Percentiles rank a stretch among this genome's conserved stretches.
Evolutionary conservation across 768 basidiomycete genomes (phyloP).

Genomic region (Lactarius quietus): DNA sequence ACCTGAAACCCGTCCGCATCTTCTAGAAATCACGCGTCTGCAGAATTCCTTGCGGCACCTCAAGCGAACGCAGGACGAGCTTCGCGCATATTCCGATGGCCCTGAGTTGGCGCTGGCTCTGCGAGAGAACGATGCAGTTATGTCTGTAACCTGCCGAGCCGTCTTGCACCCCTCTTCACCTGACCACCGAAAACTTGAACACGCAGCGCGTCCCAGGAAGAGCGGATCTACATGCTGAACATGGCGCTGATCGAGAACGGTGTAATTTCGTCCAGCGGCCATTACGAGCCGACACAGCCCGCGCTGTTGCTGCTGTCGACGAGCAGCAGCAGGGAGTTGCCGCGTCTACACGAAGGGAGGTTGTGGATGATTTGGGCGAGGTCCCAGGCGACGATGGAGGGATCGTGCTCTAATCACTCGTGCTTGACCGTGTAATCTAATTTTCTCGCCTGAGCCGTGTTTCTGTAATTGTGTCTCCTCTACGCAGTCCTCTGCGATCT

Average conservation of each 20-base stretch:
- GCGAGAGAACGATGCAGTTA: constrained; percentile 68
- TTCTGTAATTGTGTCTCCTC: neutral
- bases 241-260: constrained; percentile 64
- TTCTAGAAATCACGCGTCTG: constrained; percentile 69
- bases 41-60: constrained; percentile 67
- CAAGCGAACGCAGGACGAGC: constrained; percentile 54
- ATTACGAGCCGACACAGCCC: constrained; percentile 39
- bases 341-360: neutral
- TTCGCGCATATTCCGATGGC: constrained; percentile 53
- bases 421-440: neutral
- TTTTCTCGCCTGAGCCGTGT: neutral
- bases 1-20: neutral
- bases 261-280: constrained; percentile 36
- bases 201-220: constrained; percentile 70
- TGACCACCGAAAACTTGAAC: neutral
- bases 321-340: neutral
- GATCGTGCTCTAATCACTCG: constrained; percentile 15
- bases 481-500: neutral
- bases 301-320: neutral
- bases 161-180: constrained; percentile 1
- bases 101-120: constrained; percentile 56
- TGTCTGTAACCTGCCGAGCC: constrained; percentile 42
- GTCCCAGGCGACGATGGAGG: constrained; percentile 12
- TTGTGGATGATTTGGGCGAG: constrained; percentile 1
- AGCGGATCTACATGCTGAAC: constrained; percentile 64